A percentile compares a stretch with the other conserved stretches of the same genome.
Evolutionary conservation across 169 alveolate species (phyloP).

Genomic region (Fabrea salina): DNA sequence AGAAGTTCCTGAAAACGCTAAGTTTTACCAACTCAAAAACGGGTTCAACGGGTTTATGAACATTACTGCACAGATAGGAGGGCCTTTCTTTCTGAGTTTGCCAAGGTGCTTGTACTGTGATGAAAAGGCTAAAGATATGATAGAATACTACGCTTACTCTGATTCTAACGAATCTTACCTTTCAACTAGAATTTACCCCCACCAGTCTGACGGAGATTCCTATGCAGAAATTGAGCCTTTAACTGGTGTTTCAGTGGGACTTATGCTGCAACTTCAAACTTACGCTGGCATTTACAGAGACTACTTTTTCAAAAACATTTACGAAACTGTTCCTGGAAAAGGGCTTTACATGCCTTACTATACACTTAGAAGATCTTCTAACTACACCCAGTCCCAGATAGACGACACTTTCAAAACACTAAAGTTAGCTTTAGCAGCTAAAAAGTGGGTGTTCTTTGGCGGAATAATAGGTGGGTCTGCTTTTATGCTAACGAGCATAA

Average conservation of each 20-base stretch:
- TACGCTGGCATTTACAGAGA: neutral
- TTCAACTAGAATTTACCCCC: neutral
- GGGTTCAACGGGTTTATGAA: conserved; percentile 26
- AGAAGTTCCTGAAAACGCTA: conserved; percentile 7
- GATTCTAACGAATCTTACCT: neutral
- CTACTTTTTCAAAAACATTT: neutral
- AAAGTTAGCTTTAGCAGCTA: neutral
- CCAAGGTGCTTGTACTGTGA: neutral
- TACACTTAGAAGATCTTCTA: neutral
- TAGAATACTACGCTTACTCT: neutral
- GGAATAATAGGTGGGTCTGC: neutral
- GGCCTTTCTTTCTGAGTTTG: neutral
- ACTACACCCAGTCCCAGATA: neutral
- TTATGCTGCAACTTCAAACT: neutral
- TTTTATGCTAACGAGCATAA: neutral
- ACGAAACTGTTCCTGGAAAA: conserved; percentile 26
- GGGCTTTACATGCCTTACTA: conserved; percentile 13
- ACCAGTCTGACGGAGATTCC: neutral
- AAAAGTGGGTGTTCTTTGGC: neutral
- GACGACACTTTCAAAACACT: neutral
- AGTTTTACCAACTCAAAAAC: neutral
- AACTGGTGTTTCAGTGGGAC: neutral
- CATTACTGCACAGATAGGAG: conserved; percentile 1
- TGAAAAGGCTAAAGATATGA: neutral
- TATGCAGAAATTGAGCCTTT: conserved; percentile 17